Percentiles rank a stretch among this genome's conserved stretches.
Conservation (phyloP, 2,329 filamentous ascomycete species). For the Pyrenophora tritici-repentis region DNA sequence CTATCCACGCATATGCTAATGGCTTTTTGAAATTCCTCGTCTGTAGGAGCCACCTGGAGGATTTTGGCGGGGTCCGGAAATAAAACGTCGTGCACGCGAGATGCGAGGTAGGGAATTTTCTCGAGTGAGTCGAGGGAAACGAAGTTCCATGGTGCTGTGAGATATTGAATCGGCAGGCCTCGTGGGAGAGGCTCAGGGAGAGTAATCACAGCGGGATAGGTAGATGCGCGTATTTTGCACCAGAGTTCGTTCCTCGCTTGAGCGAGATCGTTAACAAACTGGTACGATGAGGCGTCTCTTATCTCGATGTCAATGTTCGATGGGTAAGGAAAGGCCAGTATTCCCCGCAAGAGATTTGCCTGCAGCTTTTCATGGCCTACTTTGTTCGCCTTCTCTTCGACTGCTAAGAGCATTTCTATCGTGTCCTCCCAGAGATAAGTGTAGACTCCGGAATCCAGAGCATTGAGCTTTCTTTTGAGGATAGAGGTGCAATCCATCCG, state of each 20-base stretch:
- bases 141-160: conserved; percentile 27
- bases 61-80: conserved; percentile 27
- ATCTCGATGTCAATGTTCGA: conserved; percentile 4
- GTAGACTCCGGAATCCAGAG: conserved; percentile 24
- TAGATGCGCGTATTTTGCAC: conserved; percentile 28
- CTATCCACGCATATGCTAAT: conserved; percentile 45
- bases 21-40: conserved; percentile 29
- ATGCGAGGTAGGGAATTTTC: conserved; percentile 31
- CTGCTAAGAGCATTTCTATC: conserved; percentile 21
- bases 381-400: conserved; percentile 27
- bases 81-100: conserved; percentile 24
- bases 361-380: conserved; percentile 20
- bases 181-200: conserved; percentile 39
- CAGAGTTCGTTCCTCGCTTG: conserved; percentile 41
- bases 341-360: conserved; percentile 14
- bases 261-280: conserved; percentile 46
- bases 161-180: conserved; percentile 42
- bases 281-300: conserved; percentile 26
- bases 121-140: conserved; percentile 9
- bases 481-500: conserved; percentile 17
- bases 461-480: conserved; percentile 12
- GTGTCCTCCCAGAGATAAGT: conserved; percentile 29
- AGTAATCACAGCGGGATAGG: conserved; percentile 26
- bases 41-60: conserved; percentile 22
- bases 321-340: conserved; percentile 5